Evolutionary conservation across 306 rosid species (phyloP).

Genomic region (Trifolium subterraneum): DNA sequence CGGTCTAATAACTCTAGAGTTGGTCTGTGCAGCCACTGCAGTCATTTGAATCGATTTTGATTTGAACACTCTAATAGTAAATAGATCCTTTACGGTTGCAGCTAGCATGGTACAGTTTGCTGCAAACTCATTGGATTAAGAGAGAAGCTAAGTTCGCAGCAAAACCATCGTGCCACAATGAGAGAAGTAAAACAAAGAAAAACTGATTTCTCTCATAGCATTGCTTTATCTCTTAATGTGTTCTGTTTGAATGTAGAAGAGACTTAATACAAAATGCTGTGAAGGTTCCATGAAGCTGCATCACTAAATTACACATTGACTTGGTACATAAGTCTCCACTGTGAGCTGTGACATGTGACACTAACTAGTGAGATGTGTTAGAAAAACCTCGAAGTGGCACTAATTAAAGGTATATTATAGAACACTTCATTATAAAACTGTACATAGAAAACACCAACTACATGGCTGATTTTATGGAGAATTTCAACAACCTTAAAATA

Average conservation of each 20-base stretch:
- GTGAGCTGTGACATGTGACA: not conserved
- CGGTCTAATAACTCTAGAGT: no score
- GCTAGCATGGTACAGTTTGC: no score
- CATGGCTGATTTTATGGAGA: conserved; percentile 16
- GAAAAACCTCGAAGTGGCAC: conserved; percentile 1
- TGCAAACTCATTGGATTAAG: no score
- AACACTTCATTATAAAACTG: conserved; percentile 8
- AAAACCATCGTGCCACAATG: not conserved
- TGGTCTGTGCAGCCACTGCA: no score
- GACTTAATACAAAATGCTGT: not conserved
- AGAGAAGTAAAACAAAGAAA: no score
- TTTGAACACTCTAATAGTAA: no score
- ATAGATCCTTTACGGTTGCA: no score
- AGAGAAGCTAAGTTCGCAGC: not conserved
- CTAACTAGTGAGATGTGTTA: not conserved
- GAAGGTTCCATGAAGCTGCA: not conserved
- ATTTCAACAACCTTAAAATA: conserved; percentile 29
- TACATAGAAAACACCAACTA: conserved; percentile 13
- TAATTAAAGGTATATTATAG: not conserved
- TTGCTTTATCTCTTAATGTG: no score
- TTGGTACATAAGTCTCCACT: not conserved
- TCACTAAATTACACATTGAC: not conserved
- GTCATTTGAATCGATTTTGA: no score
- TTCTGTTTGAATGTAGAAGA: no score
- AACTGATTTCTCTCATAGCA: no score